Base-by-base conservation (phyloP, 768 basidiomycete genomes). In the Russula sp. region DNA sequence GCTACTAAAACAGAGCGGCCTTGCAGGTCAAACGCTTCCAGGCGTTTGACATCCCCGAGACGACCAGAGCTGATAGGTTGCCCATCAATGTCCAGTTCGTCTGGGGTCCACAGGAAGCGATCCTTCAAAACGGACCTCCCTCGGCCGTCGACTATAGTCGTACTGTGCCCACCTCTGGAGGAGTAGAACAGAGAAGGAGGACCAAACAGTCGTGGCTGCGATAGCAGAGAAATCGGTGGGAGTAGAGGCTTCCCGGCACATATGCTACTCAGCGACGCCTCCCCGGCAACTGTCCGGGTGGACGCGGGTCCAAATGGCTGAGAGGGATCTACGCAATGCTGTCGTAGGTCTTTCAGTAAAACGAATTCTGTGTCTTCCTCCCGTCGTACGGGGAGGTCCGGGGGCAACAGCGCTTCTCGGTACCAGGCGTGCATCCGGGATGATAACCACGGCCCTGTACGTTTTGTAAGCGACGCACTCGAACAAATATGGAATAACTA, bases 391-490 rank as follows among this genome's bases (percentile, higher is more conserved):
- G 91, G 91, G 8, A 93, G 81, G 69, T 92, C 89, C 0, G 85
- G 86, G 3, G 91, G 91, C 25, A 93, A 77, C 20, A 91, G 72
- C 9, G 88, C 88, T 63, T 93, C 91, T 69, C 87, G 88, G 69
- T 88, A 91, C 90, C 90, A 93, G 5, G 85, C 81, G 69, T 93
- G 90, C 90, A 93, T 93, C 49, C 92, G 77, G 25, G 84, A 81
- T n/a, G 87, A 79, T 69, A 88, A 90, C 91, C 91, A 93, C 22
- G 90, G 91, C 39, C 91, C 90, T 92, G 61, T 25, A 47, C 42
- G 29, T 62, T 42, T 42, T 18, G 10, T 34, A 35, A 46, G 58
- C 34, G 9, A 54, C 10, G 34, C n/a, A 18, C 20, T 29, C 29
- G 7, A 59, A 20, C 11, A 39, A 11, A 32, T 52, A 47, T 46